These are phyloP conservation scores for Bromus sterilis DNA, from an alignment of 176 grass and related monocot genomes.

Conservation along the genomic window DNA sequence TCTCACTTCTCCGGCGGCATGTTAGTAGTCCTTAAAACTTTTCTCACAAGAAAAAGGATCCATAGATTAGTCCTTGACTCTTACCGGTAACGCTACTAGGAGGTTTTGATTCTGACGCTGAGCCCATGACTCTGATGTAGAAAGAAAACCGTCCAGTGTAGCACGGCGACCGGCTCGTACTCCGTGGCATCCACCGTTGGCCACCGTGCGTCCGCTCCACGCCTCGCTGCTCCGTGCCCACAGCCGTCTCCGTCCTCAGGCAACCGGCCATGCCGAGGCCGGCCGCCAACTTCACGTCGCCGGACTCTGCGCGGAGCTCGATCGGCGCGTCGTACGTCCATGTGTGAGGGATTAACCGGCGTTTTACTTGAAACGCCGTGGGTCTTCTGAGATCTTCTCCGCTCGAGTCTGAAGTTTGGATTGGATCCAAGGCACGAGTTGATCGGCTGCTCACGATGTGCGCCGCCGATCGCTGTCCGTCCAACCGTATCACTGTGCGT, in stretches of 20 bases:
- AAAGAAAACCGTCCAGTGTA: too few relatives aligned
- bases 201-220: background rate
- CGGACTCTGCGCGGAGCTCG: background rate
- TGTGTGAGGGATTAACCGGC: background rate
- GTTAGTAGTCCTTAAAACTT: too few relatives aligned
- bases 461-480: background rate
- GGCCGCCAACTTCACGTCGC: background rate
- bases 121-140: too few relatives aligned
- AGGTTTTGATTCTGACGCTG: background rate
- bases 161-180: too few relatives aligned
- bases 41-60: too few relatives aligned
- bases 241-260: background rate
- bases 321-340: background rate
- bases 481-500: background rate
- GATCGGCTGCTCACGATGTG: too few relatives aligned
- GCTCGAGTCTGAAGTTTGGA: too few relatives aligned
- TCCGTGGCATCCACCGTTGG: background rate
- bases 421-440: too few relatives aligned
- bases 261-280: too few relatives aligned
- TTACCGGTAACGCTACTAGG: background rate
- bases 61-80: background rate
- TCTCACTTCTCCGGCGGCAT: background rate
- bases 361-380: too few relatives aligned
- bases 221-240: background rate
- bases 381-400: too few relatives aligned